These are phyloP conservation scores for Prunus yedoensis DNA, from an alignment of 331 rosid species.

Conservation along the genomic window DNA sequence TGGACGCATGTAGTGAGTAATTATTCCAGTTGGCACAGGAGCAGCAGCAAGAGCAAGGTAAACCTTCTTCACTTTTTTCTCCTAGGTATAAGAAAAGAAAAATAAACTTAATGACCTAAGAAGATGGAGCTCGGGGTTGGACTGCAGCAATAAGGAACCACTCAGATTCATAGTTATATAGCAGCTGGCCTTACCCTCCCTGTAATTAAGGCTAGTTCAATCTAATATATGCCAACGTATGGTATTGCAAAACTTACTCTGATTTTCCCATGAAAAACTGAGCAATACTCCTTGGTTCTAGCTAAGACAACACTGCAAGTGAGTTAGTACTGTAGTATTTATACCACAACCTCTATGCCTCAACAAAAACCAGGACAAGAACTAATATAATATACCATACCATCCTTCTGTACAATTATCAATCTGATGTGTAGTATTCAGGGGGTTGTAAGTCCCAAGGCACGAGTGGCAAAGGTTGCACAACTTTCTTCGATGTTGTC, in stretches of 20 bases:
- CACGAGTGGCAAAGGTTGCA: conserved; percentile 87
- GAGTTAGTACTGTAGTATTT: conserved; percentile 21
- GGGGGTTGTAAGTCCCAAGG: conserved; percentile 67
- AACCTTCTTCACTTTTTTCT: conserved; percentile 82
- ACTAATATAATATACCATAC: conserved; percentile 36
- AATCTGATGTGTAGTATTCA: conserved; percentile 91
- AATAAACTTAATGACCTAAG: background rate
- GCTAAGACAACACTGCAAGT: conserved; percentile 85
- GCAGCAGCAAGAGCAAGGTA: conserved; percentile 91
- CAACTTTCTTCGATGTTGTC: conserved; percentile 90
- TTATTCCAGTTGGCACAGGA: conserved; percentile 64
- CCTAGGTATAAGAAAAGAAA: conserved; percentile 42
- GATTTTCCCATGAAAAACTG: conserved; percentile 90
- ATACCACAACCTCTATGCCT: conserved; percentile 13
- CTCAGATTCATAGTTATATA: conserved; percentile 23
- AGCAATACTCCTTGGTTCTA: conserved; percentile 81
- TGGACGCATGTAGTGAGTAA: conserved; percentile 93
- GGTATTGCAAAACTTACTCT: conserved; percentile 53
- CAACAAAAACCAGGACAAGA: conserved; percentile 9
- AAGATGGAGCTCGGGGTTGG: background rate
- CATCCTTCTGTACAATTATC: conserved; percentile 99
- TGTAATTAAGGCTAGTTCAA: conserved; percentile 13
- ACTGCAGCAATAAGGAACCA: conserved; percentile 13
- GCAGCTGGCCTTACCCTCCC: conserved; percentile 19
- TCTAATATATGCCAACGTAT: conserved; percentile 24